A percentile compares a stretch with the other conserved stretches of the same genome.
These are phyloP conservation scores for Exophiala viscosa DNA, from an alignment of 2,329 filamentous ascomycete genomes.

Conservation along the genomic window DNA sequence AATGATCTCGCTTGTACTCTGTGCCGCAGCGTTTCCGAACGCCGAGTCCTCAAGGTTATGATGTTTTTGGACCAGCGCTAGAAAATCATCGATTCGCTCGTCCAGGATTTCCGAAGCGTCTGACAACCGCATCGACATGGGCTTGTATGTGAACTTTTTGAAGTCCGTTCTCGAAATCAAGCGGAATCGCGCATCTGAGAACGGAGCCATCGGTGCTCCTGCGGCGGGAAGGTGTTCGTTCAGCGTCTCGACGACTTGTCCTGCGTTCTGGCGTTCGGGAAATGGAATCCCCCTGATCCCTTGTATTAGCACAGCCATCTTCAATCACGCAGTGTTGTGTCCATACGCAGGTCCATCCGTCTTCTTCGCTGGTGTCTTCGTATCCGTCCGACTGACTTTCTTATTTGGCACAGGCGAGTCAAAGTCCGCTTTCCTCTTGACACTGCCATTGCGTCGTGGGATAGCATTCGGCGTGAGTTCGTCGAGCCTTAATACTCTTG, in stretches of 20 bases:
- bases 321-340: not conserved
- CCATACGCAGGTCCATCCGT: conserved; percentile 12
- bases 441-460: conserved; percentile 40
- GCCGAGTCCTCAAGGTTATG: conserved; percentile 72
- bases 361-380: conserved; percentile 23
- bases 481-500: conserved; percentile 53
- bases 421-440: conserved; percentile 53
- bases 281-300: conserved; percentile 60
- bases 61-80: conserved; percentile 66
- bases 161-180: conserved; percentile 82
- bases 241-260: conserved; percentile 77
- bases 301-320: not conserved
- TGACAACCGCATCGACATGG: conserved; percentile 89
- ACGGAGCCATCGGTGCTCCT: conserved; percentile 68
- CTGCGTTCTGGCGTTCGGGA: conserved; percentile 70
- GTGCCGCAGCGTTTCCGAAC: conserved; percentile 81
- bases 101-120: conserved; percentile 91
- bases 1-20: conserved; percentile 81
- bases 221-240: conserved; percentile 68
- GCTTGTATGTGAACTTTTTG: conserved; percentile 87
- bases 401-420: conserved; percentile 41
- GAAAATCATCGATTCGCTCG: conserved; percentile 90
- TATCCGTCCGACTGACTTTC: conserved; percentile 43
- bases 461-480: conserved; percentile 65
- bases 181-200: conserved; percentile 72